phyloP scores from a whole-genome alignment of 1,139 yeast species.

The Saccharomyces hybrid region DNA sequence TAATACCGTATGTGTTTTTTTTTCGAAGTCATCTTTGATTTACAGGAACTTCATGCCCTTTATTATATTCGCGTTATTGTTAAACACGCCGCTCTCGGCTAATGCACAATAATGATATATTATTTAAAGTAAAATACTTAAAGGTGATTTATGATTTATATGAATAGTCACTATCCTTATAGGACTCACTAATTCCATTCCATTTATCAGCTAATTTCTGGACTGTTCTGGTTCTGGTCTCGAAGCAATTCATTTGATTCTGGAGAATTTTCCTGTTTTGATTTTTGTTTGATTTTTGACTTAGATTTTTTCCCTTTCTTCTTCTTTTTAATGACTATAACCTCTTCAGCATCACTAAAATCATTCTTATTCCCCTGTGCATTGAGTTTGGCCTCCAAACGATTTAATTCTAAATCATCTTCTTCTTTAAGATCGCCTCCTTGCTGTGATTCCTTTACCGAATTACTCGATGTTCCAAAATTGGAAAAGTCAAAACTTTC shows the following conservation, averaged over 20 bases:
- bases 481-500: slow-evolving; percentile 51
- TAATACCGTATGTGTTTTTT: no score
- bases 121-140: neutral
- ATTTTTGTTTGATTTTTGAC: slow-evolving; percentile 8
- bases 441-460: neutral
- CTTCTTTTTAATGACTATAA: slow-evolving; percentile 31
- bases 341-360: slow-evolving; percentile 29
- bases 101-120: neutral
- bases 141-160: neutral
- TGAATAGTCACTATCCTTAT: neutral
- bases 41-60: slow-evolving; percentile 1
- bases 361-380: slow-evolving; percentile 10
- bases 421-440: neutral
- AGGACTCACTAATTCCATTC: neutral
- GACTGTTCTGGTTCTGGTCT: neutral
- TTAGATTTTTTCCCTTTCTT: slow-evolving; percentile 30
- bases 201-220: neutral
- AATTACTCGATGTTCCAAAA: slow-evolving; percentile 7
- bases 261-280: slow-evolving; percentile 7
- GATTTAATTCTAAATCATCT: neutral
- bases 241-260: neutral
- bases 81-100: neutral
- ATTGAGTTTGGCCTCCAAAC: neutral
- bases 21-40: neutral
- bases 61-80: slow-evolving; percentile 21